Evolutionary conservation across 2,329 filamentous ascomycete species (phyloP).

Genomic region (Blastomyces silverae): DNA sequence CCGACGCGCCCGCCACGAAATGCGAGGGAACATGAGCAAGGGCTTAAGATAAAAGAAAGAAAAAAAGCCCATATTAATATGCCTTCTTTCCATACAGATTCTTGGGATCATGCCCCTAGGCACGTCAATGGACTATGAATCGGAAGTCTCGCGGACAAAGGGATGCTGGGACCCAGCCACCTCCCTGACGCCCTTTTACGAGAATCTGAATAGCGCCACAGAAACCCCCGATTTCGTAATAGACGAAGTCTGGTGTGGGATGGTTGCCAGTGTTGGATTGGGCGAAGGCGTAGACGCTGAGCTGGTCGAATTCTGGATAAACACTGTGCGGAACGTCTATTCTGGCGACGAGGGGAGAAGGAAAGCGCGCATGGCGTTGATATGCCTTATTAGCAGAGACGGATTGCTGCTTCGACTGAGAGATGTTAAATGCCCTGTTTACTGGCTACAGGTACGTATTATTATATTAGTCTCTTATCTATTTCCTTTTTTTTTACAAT

Average conservation of each 20-base stretch:
- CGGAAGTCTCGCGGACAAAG: constrained; percentile 37
- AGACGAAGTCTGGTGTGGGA: constrained; percentile 39
- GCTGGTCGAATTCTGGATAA: constrained; percentile 40
- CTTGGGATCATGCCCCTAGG: constrained; percentile 48
- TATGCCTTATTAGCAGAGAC: constrained; percentile 46
- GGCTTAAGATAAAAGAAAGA: neutral
- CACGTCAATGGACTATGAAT: constrained; percentile 49
- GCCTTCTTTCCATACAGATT: constrained; percentile 33
- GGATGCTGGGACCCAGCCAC: constrained; percentile 46
- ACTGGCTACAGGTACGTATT: constrained; percentile 44
- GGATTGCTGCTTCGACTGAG: constrained; percentile 41
- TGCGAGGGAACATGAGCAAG: neutral
- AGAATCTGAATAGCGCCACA: constrained; percentile 36
- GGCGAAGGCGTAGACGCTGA: constrained; percentile 37
- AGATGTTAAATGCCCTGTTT: constrained; percentile 47
- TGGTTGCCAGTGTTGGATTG: constrained; percentile 45
- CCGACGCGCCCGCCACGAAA: neutral
- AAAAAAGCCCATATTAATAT: neutral
- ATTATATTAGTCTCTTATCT: neutral
- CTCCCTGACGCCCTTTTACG: constrained; percentile 32
- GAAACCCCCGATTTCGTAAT: constrained; percentile 41
- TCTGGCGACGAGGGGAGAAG: constrained; percentile 45
- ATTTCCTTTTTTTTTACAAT: no score
- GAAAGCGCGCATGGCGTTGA: constrained; percentile 45
- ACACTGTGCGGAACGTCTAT: constrained; percentile 44